Evolutionary conservation across 2,329 filamentous ascomycete genomes (phyloP), one percentile per base, ranked within the genome.

Genomic region (Xylariaceae sp.): DNA sequence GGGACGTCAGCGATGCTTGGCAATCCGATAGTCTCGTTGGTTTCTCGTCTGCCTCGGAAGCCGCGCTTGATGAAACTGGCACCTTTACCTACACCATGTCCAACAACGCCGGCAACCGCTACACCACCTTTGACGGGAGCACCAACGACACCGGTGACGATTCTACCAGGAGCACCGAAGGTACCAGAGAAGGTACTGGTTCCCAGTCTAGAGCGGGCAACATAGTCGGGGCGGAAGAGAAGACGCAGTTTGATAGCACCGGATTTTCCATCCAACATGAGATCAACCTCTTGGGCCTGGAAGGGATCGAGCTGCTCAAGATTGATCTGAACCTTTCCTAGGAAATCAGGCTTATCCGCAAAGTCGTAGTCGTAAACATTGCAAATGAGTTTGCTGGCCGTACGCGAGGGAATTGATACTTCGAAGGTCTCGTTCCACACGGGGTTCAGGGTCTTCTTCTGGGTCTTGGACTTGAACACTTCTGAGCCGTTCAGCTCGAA

Each of bases 341-440:
- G 78, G 72, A 88, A 89, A 74, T 99, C 94, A 1, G 92, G 91
- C 75, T 92, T 93, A 73, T 96, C 92, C 52, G 90, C 93, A 78
- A 97, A 96, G 73, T 99, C 94, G 84, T 93, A 99, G 72, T 99
- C 94, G 72, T 88, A 96, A 2, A 97, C 87, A 58, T 90, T 89
- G 69, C 91, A 86, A 37, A 81, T 82, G 75, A 99, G 94, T 30
- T 94, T 84, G 44, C 92, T 89, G 0, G 82, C 91, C 13, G 92
- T 96, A 60, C 94, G 84, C 11, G 92, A 96, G 15, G 90, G 86
- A 55, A 99, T 79, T 0, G 86, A 80, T 0, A 90, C 81, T 73
- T 97, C 92, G 70, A 99, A 99, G 73, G 86, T 92, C 72, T 99
- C 94, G 71, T 97, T 97, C 95, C 95, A 99, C 0, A 86, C 83